A percentile compares a stretch with the other conserved stretches of the same genome.
These are phyloP conservation scores for Acanthamoeba pearcei DNA, from an alignment of 208 protist genomes.

Conservation along the genomic window DNA sequence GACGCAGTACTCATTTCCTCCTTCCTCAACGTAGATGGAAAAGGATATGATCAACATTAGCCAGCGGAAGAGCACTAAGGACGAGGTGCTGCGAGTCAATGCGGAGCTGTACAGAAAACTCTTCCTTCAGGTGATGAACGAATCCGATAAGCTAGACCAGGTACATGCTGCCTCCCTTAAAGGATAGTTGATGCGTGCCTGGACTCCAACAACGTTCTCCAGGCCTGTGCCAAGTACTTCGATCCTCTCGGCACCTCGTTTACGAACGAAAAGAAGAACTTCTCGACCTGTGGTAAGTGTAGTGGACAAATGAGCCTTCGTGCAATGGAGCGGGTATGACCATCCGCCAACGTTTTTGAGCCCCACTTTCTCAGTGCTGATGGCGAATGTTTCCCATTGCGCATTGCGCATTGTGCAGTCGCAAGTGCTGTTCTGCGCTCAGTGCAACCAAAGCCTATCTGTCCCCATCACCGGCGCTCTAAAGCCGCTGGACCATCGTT, in stretches of 20 bases:
- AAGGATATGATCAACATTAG: conserved; percentile 62
- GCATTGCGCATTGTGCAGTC: neutral
- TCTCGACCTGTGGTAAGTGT: conserved; percentile 17
- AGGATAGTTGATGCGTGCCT: no score
- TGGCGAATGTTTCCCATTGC: neutral
- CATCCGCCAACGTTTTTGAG: no score
- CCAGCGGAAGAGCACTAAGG: conserved; percentile 1
- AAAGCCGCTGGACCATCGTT: conserved; percentile 2
- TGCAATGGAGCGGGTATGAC: conserved; percentile 14
- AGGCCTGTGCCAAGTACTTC: conserved; percentile 60
- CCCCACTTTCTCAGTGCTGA: neutral
- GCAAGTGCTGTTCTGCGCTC: conserved; percentile 30
- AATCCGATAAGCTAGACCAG: conserved; percentile 54
- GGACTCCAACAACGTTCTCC: neutral
- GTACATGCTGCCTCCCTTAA: neutral
- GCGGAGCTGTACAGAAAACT: conserved; percentile 7
- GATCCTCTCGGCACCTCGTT: conserved; percentile 28
- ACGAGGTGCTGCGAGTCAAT: conserved; percentile 38
- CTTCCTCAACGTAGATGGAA: conserved; percentile 3
- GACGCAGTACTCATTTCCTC: no score
- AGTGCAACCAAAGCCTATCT: conserved; percentile 49
- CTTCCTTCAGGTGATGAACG: neutral
- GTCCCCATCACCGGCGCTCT: neutral
- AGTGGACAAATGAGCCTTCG: conserved; percentile 5
- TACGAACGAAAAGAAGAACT: conserved; percentile 2